Percentiles rank a stretch among this genome's conserved stretches.
Evolutionary conservation across 495 filamentous ascomycete species (phyloP).

Genomic region (Parathielavia appendiculata): DNA sequence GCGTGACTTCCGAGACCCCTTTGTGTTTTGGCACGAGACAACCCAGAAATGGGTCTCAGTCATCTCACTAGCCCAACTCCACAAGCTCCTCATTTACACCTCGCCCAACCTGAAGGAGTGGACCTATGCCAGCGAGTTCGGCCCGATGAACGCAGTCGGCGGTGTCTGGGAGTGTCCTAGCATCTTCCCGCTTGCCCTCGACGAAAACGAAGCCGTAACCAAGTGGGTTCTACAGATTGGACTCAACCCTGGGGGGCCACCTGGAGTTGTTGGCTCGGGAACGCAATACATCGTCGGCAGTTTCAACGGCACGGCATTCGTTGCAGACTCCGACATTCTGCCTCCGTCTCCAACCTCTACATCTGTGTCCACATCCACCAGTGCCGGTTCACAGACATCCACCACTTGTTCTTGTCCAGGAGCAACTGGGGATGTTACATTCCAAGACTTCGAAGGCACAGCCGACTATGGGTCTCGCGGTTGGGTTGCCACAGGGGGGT

Average conservation of each 20-base stretch:
- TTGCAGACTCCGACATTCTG: neutral
- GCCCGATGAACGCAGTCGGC: conserved; percentile 3
- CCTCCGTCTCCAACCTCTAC: conserved; percentile 4
- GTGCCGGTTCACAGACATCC: neutral
- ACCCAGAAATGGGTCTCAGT: conserved; percentile 3
- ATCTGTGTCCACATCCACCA: too few relatives aligned
- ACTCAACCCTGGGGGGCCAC: conserved; percentile 3
- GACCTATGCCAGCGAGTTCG: conserved; percentile 4
- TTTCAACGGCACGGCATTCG: conserved; percentile 2
- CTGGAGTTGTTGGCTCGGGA: conserved; percentile 7
- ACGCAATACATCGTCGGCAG: conserved; percentile 1
- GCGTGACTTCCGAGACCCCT: conserved; percentile 4
- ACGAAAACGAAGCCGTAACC: conserved; percentile 1
- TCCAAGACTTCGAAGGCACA: conserved; percentile 1
- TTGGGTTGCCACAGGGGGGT: conserved; percentile 5
- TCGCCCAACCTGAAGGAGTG: conserved; percentile 5
- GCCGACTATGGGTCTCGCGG: conserved; percentile 4
- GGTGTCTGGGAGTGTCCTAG: conserved; percentile 4
- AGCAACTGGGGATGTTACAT: neutral
- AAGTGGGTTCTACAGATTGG: conserved; percentile 1
- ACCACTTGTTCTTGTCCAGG: neutral
- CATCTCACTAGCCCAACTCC: neutral
- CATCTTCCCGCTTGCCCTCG: conserved; percentile 7
- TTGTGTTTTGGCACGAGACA: conserved; percentile 3
- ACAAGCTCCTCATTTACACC: conserved; percentile 7